Conservation (phyloP, 495 filamentous ascomycete genomes). For the Tuber borchii region DNA sequence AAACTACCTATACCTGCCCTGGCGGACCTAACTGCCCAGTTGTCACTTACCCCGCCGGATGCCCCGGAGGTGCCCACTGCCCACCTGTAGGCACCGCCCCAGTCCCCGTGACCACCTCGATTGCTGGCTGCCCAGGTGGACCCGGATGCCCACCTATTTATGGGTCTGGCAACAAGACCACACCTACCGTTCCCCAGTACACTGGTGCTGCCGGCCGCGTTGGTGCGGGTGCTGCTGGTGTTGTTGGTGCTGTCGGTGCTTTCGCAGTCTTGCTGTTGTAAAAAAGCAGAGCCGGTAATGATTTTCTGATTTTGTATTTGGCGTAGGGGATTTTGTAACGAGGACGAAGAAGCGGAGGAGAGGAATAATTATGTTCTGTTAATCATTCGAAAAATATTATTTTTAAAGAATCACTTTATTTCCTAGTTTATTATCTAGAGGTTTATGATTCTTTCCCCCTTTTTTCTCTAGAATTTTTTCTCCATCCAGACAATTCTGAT, state of each 20-base stretch:
- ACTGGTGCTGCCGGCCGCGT: neutral
- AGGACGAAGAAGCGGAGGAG: neutral
- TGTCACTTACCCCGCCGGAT: neutral
- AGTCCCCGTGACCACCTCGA: neutral
- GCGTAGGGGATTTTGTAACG: conserved; percentile 4
- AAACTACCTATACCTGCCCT: neutral
- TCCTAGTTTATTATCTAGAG: neutral
- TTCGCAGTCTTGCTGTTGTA: neutral
- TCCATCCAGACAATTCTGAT: neutral
- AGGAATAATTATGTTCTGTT: conserved; percentile 1
- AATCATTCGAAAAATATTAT: neutral
- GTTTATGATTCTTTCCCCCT: neutral
- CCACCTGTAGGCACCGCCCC: neutral
- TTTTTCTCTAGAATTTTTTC: neutral
- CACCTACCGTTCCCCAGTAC: neutral
- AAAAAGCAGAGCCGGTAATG: neutral
- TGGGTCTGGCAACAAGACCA: neutral
- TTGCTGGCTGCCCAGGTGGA: conserved; percentile 3
- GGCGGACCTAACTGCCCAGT: conserved; percentile 7
- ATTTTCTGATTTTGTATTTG: conserved; percentile 5
- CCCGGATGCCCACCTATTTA: neutral
- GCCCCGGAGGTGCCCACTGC: conserved; percentile 17
- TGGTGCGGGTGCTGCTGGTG: neutral
- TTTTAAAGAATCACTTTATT: neutral
- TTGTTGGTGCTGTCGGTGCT: neutral